phyloP scores from a whole-genome alignment of 768 basidiomycete species.

The Cubamyces sp. region DNA sequence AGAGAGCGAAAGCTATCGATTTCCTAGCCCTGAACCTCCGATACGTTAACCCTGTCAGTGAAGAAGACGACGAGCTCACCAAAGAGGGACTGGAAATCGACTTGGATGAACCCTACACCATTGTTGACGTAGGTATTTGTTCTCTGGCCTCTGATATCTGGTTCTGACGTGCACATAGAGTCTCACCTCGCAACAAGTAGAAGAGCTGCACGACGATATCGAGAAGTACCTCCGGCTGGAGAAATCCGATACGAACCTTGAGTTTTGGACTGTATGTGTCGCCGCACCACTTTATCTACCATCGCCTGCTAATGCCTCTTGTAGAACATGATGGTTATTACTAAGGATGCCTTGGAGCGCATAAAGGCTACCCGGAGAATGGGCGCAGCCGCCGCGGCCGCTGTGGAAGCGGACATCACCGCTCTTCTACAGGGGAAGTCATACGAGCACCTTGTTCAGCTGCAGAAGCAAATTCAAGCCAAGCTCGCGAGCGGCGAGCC shows the following conservation, averaged over 20 bases:
- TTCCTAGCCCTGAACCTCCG: constrained; percentile 95
- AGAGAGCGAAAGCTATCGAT: constrained; percentile 97
- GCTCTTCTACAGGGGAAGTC: constrained; percentile 82
- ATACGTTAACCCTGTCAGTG: constrained; percentile 76
- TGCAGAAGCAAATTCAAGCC: constrained; percentile 86
- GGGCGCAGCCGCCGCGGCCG: constrained; percentile 70
- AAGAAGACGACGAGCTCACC: constrained; percentile 66
- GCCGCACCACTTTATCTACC: background rate
- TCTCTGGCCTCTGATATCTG: background rate
- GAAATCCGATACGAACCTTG: constrained; percentile 80
- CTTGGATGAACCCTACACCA: constrained; percentile 97
- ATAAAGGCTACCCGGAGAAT: constrained; percentile 65
- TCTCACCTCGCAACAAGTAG: constrained; percentile 82
- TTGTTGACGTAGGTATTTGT: constrained; percentile 76
- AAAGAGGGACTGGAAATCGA: constrained; percentile 95
- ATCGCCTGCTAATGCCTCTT: constrained; percentile 7
- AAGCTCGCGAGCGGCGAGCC: constrained; percentile 93
- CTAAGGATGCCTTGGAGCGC: constrained; percentile 85
- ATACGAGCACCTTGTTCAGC: constrained; percentile 76
- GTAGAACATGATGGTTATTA: constrained; percentile 97
- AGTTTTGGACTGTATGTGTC: constrained; percentile 91
- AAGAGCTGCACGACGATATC: constrained; percentile 94
- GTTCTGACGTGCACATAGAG: constrained; percentile 52
- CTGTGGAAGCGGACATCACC: constrained; percentile 86
- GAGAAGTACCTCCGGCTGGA: constrained; percentile 90